phyloP scores from a whole-genome alignment of 2,329 filamentous ascomycete species.

The Neobulgaria alba region DNA sequence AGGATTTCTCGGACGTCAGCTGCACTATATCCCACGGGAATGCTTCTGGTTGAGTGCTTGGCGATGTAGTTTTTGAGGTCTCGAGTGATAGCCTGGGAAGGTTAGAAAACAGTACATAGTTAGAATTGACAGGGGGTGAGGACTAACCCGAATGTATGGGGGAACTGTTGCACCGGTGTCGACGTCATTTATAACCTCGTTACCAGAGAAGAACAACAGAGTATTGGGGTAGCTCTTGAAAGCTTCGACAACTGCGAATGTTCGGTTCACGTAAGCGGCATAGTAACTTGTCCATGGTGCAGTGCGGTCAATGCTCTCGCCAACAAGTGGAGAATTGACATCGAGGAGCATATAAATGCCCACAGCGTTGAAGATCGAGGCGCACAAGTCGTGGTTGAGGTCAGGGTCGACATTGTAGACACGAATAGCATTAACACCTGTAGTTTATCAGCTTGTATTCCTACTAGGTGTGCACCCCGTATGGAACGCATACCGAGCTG shows the following conservation, averaged over 20 bases:
- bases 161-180: slow-evolving; percentile 50
- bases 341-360: slow-evolving; percentile 59
- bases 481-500: slow-evolving; percentile 33
- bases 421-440: slow-evolving; percentile 55
- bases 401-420: slow-evolving; percentile 62
- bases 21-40: slow-evolving; percentile 74
- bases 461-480: no score
- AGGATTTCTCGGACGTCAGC: slow-evolving; percentile 69
- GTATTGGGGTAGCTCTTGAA: slow-evolving; percentile 61
- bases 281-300: slow-evolving; percentile 54
- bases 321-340: slow-evolving; percentile 55
- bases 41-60: slow-evolving; percentile 56
- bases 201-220: slow-evolving; percentile 68
- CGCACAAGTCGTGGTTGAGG: slow-evolving; percentile 58
- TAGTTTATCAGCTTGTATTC: neutral
- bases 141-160: slow-evolving; percentile 51
- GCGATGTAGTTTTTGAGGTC: slow-evolving; percentile 77
- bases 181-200: slow-evolving; percentile 66
- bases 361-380: slow-evolving; percentile 56
- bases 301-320: slow-evolving; percentile 46
- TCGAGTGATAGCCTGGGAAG: slow-evolving; percentile 59
- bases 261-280: slow-evolving; percentile 52
- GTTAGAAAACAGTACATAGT: neutral
- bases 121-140: neutral
- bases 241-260: slow-evolving; percentile 57